Evolutionary conservation across 768 basidiomycete species (phyloP), one percentile per base, ranked within the genome.

Genomic region (Termitomyces sp.): DNA sequence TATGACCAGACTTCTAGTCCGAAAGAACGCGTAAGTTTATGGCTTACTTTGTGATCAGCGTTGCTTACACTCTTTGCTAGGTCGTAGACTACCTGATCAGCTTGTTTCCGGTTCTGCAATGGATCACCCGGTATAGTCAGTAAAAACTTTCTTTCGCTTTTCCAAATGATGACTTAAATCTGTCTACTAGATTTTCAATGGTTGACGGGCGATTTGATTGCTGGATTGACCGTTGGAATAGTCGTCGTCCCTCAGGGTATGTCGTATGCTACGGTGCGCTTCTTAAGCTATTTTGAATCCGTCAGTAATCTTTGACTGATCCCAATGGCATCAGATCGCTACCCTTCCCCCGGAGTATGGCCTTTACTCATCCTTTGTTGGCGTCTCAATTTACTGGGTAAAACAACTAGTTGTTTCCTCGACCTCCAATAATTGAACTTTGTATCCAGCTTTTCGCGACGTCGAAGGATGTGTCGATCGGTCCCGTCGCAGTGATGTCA

Each of bases 401-500:
- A 44, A 85, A 37, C 35, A 14, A 37, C 19, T 38, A 17, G 21
- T 26, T 28, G 22, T 24, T 53, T 30, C 38, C 21, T 22, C 7
- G 28, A 17, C 28, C 30, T 40, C 30, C 15, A 11, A 49, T 21
- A 28, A 17, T 35, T 60, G 24, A 60, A 12, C 24, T 1, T 32
- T 52, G 17, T 45, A 22, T 34, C 8, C 60, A 92, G 88, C 82
- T 97, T 73, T 98, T 98, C 66, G 96, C 94, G 22, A 98, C 97
- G 0, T 92, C 92, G 28, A 98, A 98, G 70, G 97, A 99, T 76
- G 91, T 99, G 41, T 95, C 93, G n/a, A 98, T 99, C 62, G 97
- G 97, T 48, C 97, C 97, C 2, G 96, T 98, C 62, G 96, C 97
- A 8, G 96, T 99, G 67, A 97, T 99, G 94, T 95, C 93, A 2